Percentiles rank a stretch among this genome's conserved stretches.
Conservation (phyloP, 371 early-diverging fungal species). For the Dichotomocladium elegans region DNA sequence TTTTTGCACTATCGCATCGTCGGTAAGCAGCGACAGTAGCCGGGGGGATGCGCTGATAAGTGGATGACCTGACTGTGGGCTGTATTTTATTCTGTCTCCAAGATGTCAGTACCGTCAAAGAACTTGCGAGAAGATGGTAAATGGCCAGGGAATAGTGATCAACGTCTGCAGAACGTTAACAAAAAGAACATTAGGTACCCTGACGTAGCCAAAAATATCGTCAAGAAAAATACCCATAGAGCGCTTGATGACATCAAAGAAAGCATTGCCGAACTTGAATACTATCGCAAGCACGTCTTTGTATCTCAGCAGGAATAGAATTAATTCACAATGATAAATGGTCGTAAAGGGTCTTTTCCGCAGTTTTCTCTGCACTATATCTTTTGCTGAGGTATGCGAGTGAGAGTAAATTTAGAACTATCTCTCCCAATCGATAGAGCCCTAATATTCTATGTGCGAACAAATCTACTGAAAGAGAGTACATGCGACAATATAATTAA, state of each 20-base stretch:
- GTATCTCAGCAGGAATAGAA: constrained; percentile 8
- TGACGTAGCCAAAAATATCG: constrained; percentile 39
- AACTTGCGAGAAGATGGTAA: constrained; percentile 83
- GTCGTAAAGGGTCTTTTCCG: no score
- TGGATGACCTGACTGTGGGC: background rate
- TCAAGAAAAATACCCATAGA: constrained; percentile 61
- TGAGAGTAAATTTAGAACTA: no score
- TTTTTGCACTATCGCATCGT: constrained; percentile 86
- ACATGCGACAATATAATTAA: no score
- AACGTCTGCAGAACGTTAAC: background rate
- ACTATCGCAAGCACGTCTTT: constrained; percentile 64
- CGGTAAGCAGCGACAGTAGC: constrained; percentile 42
- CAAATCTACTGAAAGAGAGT: no score
- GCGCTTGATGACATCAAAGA: constrained; percentile 92
- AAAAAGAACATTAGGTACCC: constrained; percentile 25
- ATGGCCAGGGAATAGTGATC: constrained; percentile 2
- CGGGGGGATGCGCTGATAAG: no score
- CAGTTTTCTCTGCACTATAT: no score
- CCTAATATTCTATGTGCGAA: no score
- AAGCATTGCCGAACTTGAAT: constrained; percentile 82
- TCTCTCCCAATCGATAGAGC: no score
- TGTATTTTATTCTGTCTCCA: background rate
- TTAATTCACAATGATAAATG: no score
- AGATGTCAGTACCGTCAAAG: constrained; percentile 92
- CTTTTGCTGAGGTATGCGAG: no score